These are phyloP conservation scores for Emiliania huxleyi DNA, from an alignment of 78 protist species.

Conservation along the genomic window DNA sequence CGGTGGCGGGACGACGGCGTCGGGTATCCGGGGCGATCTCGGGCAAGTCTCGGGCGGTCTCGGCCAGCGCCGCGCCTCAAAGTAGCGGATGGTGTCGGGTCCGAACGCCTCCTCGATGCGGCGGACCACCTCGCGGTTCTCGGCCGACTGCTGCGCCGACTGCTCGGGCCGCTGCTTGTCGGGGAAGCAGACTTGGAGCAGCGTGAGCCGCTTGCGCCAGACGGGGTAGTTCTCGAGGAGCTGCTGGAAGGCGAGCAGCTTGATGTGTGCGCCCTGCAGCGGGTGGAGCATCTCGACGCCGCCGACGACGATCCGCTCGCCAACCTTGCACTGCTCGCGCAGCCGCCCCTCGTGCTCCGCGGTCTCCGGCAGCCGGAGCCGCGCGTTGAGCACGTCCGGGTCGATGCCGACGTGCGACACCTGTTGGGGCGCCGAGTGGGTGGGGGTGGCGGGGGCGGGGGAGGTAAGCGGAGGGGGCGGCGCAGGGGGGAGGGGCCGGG, in stretches of 20 bases:
- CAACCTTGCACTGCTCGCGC: not conserved
- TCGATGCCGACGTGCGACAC: constrained; percentile 8
- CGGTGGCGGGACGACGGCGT: too few species aligned
- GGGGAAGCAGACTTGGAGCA: not conserved
- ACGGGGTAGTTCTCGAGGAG: not conserved
- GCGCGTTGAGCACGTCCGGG: not conserved
- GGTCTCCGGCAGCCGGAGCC: not conserved
- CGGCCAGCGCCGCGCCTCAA: too few species aligned
- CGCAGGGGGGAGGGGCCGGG: too few species aligned
- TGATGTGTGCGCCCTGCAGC: not conserved
- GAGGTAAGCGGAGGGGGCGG: too few species aligned
- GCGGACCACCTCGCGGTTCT: not conserved
- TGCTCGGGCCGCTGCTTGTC: not conserved
- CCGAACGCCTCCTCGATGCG: not conserved
- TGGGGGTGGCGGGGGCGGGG: not conserved
- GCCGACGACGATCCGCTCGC: not conserved
- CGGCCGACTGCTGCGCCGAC: not conserved
- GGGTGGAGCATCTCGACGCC: not conserved
- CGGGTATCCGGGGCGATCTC: too few species aligned
- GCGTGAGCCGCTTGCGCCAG: not conserved
- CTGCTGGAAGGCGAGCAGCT: not conserved
- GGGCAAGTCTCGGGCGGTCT: too few species aligned
- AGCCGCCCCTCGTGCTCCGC: not conserved
- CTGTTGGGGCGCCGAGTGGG: not conserved
- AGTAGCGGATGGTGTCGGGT: not conserved